phyloP scores from a whole-genome alignment of 2,329 filamentous ascomycete genomes.

The Blastomyces emzantsi region DNA sequence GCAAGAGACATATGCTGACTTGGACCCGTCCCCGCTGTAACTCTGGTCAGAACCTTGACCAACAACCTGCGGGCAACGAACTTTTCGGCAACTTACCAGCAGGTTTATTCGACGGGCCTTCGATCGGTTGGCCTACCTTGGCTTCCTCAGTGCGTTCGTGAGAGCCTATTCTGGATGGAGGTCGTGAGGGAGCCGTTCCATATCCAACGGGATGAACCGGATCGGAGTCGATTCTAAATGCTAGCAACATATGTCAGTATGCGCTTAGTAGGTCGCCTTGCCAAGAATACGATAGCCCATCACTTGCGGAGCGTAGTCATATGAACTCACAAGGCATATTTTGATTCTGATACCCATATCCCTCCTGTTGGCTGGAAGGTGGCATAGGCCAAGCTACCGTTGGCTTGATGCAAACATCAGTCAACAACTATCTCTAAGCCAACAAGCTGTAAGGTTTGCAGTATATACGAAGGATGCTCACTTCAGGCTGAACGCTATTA shows the following conservation, averaged over 20 bases:
- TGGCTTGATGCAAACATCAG: not conserved
- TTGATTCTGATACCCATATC: constrained; percentile 21
- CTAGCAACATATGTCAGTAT: constrained; percentile 6
- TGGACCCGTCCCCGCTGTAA: constrained; percentile 13
- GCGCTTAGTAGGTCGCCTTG: not conserved
- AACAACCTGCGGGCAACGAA: not conserved
- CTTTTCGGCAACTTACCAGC: constrained; percentile 21
- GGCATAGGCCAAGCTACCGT: constrained; percentile 2
- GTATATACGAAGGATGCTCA: constrained; percentile 15
- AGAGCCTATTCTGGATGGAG: constrained; percentile 37
- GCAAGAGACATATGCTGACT: constrained; percentile 31
- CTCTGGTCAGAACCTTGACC: constrained; percentile 14
- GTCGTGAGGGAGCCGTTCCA: constrained; percentile 37
- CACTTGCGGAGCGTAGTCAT: not conserved
- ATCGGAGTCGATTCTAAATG: constrained; percentile 15
- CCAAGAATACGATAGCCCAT: constrained; percentile 9
- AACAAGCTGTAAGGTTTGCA: not conserved
- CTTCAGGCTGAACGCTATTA: constrained; percentile 25
- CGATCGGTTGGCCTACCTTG: constrained; percentile 20
- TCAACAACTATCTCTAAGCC: not conserved
- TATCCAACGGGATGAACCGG: constrained; percentile 20
- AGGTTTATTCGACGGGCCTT: constrained; percentile 23
- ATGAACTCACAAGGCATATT: constrained; percentile 21
- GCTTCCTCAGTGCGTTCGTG: constrained; percentile 20
- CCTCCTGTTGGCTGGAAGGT: constrained; percentile 3